These are phyloP conservation scores for Yarrowia hollandica DNA, from an alignment of 805 yeast genomes.

Conservation along the genomic window DNA sequence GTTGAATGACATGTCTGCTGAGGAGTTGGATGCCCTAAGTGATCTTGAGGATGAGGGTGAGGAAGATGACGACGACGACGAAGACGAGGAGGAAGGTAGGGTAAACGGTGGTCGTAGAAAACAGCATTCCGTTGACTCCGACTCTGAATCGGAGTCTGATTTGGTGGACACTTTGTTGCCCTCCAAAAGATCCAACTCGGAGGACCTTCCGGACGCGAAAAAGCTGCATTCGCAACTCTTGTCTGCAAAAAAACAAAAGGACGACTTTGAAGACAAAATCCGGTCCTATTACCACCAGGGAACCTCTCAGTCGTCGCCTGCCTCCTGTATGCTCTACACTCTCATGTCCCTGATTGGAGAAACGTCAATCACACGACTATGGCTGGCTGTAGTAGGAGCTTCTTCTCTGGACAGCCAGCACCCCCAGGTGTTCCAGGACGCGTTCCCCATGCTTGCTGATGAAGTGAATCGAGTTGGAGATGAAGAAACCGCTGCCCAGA, in stretches of 20 bases:
- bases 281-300: slow-evolving; percentile 85
- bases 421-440: slow-evolving; percentile 66
- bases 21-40: slow-evolving; percentile 24
- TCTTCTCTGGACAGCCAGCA: slow-evolving; percentile 72
- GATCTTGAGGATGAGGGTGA: slow-evolving; percentile 33
- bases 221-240: slow-evolving; percentile 18
- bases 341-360: slow-evolving; percentile 80
- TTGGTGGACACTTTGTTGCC: slow-evolving; percentile 27
- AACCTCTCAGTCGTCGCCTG: slow-evolving; percentile 69
- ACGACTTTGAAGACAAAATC: slow-evolving; percentile 49
- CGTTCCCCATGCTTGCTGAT: slow-evolving; percentile 73
- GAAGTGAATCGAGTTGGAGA: slow-evolving; percentile 70
- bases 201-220: slow-evolving; percentile 24
- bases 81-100: not conserved
- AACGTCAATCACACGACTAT: slow-evolving; percentile 62
- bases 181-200: slow-evolving; percentile 16
- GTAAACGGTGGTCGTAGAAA: no score
- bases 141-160: slow-evolving; percentile 32
- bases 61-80: slow-evolving; percentile 30
- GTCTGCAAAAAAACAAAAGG: slow-evolving; percentile 34
- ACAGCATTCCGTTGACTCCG: not conserved
- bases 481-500: slow-evolving; percentile 36
- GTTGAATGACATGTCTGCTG: slow-evolving; percentile 33
- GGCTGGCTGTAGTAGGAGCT: slow-evolving; percentile 89
- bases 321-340: slow-evolving; percentile 77